These are phyloP conservation scores for Phaeolepiota aurea DNA, from an alignment of 768 basidiomycete genomes.

Conservation along the genomic window DNA sequence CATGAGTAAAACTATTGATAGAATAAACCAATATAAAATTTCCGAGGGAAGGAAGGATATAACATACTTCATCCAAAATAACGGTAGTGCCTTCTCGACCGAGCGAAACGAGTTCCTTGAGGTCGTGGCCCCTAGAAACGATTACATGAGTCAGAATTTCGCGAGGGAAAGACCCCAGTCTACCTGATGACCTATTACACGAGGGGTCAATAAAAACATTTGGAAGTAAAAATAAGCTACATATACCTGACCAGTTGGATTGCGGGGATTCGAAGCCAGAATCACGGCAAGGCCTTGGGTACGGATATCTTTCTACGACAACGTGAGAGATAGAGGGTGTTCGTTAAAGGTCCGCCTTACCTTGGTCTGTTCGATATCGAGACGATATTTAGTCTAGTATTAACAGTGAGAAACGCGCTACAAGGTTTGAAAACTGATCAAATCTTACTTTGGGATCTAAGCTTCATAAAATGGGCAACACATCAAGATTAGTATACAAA, in stretches of 20 bases:
- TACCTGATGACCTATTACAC: constrained; percentile 41
- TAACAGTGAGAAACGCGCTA: constrained; percentile 4
- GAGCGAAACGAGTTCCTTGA: constrained; percentile 70
- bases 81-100: constrained; percentile 75
- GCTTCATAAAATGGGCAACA: no score
- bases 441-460: constrained; percentile 22
- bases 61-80: constrained; percentile 69
- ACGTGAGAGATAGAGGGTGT: constrained; percentile 13
- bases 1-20: constrained; percentile 80
- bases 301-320: constrained; percentile 60
- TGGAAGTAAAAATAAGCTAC: not conserved
- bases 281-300: constrained; percentile 82
- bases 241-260: constrained; percentile 90
- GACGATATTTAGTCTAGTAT: constrained; percentile 52
- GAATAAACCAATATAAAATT: constrained; percentile 2
- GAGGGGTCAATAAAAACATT: constrained; percentile 1
- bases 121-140: constrained; percentile 60
- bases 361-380: constrained; percentile 76
- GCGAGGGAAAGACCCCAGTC: constrained; percentile 4
- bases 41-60: not conserved
- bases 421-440: no score
- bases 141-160: not conserved
- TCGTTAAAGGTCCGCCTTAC: constrained; percentile 34
- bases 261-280: constrained; percentile 90
- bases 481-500: not conserved